Conservation (phyloP, 139 green algal genomes). For the Chara braunii region DNA sequence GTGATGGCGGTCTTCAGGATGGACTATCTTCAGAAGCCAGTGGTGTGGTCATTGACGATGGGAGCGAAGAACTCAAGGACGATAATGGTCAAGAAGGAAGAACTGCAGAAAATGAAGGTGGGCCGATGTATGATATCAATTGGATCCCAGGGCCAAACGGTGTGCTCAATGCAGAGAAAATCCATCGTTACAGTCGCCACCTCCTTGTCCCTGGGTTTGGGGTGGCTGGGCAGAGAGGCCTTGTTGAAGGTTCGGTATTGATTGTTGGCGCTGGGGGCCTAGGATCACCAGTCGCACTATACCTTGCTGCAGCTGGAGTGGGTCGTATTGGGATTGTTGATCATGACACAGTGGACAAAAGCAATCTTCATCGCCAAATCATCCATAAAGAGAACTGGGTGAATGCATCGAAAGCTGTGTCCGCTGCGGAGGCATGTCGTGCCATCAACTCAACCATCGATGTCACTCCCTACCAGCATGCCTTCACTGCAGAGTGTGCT, state of each 20-base stretch:
- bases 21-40: too few relatives aligned
- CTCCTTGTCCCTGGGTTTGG: slow-evolving; percentile 20
- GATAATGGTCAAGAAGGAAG: too few relatives aligned
- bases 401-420: background rate
- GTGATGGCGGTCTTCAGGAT: too few relatives aligned
- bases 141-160: slow-evolving; percentile 3
- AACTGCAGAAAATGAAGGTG: too few relatives aligned
- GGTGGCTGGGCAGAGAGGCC: slow-evolving; percentile 18
- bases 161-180: background rate
- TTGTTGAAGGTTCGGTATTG: slow-evolving; percentile 19
- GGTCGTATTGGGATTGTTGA: slow-evolving; percentile 43
- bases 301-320: slow-evolving; percentile 42
- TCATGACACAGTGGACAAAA: slow-evolving; percentile 43
- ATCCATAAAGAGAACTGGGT: background rate
- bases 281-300: slow-evolving; percentile 39
- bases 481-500: slow-evolving; percentile 8
- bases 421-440: background rate
- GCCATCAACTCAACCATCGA: slow-evolving; percentile 10
- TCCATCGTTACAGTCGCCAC: slow-evolving; percentile 20
- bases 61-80: too few relatives aligned
- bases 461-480: background rate
- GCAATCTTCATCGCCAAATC: slow-evolving; percentile 49
- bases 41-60: too few relatives aligned
- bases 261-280: slow-evolving; percentile 48
- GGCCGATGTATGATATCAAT: too few relatives aligned